Base-by-base conservation (phyloP, 495 filamentous ascomycete genomes). In the Mycothermus thermophilus region DNA sequence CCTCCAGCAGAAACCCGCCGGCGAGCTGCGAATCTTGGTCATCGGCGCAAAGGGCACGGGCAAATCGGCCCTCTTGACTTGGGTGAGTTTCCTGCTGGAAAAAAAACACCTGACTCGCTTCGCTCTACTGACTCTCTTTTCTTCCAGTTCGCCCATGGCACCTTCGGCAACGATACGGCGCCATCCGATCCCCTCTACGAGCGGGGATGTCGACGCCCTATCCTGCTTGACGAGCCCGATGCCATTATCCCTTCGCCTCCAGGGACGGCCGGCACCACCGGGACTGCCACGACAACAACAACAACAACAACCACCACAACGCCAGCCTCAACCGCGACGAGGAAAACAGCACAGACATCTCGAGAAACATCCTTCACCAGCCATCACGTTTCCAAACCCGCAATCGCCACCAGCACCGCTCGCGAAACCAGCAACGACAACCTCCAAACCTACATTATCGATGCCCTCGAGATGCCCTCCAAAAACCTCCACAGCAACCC, bases 31-130 rank as follows among this genome's bases (percentile, higher is more conserved):
- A 32, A 38, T 65, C 16, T 44, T 66, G 11, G 48, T 65, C 17
- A 40, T 65, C 13, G 63, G 63, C 16, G 53, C 46, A 0, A 54
- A 59, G 8, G 58, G 55, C 1, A 49, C 47, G 28, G 61, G 63
- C 10, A 66, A 66, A 44, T 63, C 61, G 2, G 48, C 58, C 9
- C 46, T 66, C 9, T 37, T 66, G 4, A 60, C 57, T 0, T 48
- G 48, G 35, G 62, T 64, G 54, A 20, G 25, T n/a, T 18, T 28
- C 12, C 10, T 5, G n/a, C n/a, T n/a, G n/a, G n/a, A n/a, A n/a
- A n/a, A n/a, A n/a, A n/a, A n/a, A n/a, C n/a, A n/a, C n/a, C n/a
- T n/a, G n/a, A n/a, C n/a, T n/a, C n/a, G n/a, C n/a, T n/a, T n/a
- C n/a, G n/a, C n/a, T n/a, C n/a, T n/a, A n/a, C n/a, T n/a, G n/a